phyloP scores from a whole-genome alignment of 768 basidiomycete species.

The Psilocybe sp. region DNA sequence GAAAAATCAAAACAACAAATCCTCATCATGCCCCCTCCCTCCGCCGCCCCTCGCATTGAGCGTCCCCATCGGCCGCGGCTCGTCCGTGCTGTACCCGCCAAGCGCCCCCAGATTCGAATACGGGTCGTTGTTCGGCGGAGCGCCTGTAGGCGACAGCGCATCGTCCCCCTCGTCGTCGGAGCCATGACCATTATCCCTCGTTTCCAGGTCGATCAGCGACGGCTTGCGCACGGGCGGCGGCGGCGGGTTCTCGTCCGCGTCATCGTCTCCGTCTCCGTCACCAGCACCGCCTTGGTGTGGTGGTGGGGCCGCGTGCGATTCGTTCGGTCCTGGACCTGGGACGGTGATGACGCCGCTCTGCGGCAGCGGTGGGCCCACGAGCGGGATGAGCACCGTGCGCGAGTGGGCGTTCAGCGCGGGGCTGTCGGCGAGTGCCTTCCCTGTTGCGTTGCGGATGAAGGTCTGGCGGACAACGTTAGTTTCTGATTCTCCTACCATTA shows the following conservation, averaged over 20 bases:
- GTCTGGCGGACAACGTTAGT: constrained; percentile 45
- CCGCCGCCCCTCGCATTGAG: constrained; percentile 35
- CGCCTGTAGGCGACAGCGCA: constrained; percentile 14
- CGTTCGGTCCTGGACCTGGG: constrained; percentile 61
- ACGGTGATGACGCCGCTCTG: constrained; percentile 45
- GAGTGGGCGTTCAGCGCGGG: constrained; percentile 87
- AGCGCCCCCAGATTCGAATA: constrained; percentile 85
- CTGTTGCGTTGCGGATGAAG: constrained; percentile 87
- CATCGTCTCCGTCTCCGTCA: constrained; percentile 27
- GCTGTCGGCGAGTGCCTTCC: constrained; percentile 81
- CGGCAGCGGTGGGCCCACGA: constrained; percentile 51
- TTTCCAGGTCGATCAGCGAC: constrained; percentile 19
- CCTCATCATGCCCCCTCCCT: constrained; percentile 48
- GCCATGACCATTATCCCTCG: constrained; percentile 24
- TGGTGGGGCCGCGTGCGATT: constrained; percentile 32
- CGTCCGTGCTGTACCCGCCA: constrained; percentile 68
- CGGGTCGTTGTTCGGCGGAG: constrained; percentile 51
- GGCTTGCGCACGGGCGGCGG: constrained; percentile 19
- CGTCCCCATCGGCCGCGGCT: constrained; percentile 57
- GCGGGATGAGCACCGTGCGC: constrained; percentile 63
- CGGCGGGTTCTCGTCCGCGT: constrained; percentile 30
- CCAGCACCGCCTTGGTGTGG: constrained; percentile 22
- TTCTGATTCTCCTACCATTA: background rate
- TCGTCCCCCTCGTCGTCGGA: constrained; percentile 40
- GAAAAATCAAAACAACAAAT: constrained; percentile 50